Conservation (phyloP, 169 alveolate genomes). For the Perkinsus olseni region DNA sequence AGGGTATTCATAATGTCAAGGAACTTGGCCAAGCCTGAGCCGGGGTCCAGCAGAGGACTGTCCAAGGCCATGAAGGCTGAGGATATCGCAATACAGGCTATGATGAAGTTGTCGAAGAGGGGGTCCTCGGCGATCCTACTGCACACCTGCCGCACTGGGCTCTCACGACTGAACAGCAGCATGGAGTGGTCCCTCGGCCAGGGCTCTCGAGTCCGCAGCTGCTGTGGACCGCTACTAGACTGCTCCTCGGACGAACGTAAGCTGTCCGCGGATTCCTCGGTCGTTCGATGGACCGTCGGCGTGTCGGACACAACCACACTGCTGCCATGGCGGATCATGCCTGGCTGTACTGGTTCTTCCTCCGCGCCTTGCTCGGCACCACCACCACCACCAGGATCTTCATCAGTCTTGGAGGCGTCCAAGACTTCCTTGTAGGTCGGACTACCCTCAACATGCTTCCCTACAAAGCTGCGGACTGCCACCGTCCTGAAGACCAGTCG, state of each 20-base stretch:
- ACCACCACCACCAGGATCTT: too few species aligned
- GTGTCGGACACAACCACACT: too few species aligned
- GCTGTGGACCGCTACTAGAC: not conserved
- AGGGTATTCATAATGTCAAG: not conserved
- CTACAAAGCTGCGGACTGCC: not conserved
- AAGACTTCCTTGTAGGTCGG: not conserved
- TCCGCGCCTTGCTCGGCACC: too few species aligned
- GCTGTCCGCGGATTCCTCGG: not conserved
- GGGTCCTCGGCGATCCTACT: not conserved
- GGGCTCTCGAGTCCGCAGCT: not conserved
- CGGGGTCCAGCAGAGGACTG: not conserved
- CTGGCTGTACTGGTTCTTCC: too few species aligned
- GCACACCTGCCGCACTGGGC: not conserved
- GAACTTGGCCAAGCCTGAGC: not conserved
- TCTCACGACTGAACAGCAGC: too few species aligned
- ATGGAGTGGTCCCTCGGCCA: not conserved
- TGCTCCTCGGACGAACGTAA: not conserved
- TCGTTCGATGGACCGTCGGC: not conserved
- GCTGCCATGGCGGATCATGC: too few species aligned
- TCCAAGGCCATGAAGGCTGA: slow-evolving; percentile 8
- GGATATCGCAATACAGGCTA: not conserved
- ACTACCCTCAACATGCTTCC: not conserved
- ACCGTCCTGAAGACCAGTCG: not conserved
- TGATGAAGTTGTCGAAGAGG: slow-evolving; percentile 8
- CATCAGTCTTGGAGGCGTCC: not conserved